Percentiles rank a stretch among this genome's conserved stretches.
Conservation (phyloP, 139 green algal species). For the Micractinium sp. region DNA sequence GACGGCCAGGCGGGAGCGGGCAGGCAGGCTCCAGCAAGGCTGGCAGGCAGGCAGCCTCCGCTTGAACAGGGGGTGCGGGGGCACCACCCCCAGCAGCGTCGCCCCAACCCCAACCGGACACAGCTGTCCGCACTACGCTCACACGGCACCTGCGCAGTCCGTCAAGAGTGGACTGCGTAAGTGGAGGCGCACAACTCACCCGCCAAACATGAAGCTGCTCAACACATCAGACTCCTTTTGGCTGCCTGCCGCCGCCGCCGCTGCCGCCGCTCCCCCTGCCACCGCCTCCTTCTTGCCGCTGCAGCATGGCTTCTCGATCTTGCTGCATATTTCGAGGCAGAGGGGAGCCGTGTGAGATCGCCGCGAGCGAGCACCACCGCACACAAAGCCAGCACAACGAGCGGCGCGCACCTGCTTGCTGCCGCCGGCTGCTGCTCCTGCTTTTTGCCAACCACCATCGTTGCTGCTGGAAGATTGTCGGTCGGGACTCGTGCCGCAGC, state of each 20-base stretch:
- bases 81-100: too few species aligned
- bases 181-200: background rate
- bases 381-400: background rate
- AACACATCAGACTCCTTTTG: background rate
- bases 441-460: too few species aligned
- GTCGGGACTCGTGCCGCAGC: too few species aligned
- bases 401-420: background rate
- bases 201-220: slow-evolving; percentile 22
- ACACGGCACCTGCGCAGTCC: background rate
- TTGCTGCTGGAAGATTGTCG: too few species aligned
- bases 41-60: too few species aligned
- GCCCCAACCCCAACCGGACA: too few species aligned
- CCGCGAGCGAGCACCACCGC: background rate
- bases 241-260: slow-evolving; percentile 11
- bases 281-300: slow-evolving; percentile 9
- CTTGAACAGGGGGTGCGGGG: too few species aligned
- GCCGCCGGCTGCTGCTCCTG: background rate
- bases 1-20: too few species aligned
- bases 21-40: too few species aligned
- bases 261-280: slow-evolving; percentile 2
- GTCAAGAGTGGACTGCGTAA: background rate
- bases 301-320: slow-evolving; percentile 5
- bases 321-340: background rate
- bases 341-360: background rate
- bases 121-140: background rate